Conservation (phyloP, 768 basidiomycete species). For the Termitomyces sp. region DNA sequence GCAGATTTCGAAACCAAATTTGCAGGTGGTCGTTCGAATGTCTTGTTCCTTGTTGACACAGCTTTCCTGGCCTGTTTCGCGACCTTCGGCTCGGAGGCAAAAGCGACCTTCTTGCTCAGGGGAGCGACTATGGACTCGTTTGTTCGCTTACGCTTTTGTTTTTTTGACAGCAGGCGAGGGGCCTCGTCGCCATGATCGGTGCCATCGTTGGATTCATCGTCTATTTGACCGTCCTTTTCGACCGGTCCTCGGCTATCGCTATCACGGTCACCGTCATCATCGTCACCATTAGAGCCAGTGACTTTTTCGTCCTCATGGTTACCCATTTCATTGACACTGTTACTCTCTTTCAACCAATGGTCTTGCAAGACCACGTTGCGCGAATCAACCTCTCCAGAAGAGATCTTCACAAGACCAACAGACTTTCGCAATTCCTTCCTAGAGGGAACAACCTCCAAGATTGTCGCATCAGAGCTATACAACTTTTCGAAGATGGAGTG, state of each 20-base stretch:
- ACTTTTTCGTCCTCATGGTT: constrained; percentile 25
- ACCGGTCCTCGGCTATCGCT: constrained; percentile 29
- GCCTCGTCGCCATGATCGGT: constrained; percentile 36
- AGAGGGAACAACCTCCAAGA: constrained; percentile 41
- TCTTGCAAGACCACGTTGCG: constrained; percentile 33
- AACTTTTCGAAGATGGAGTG: constrained; percentile 19
- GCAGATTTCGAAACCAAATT: constrained; percentile 15
- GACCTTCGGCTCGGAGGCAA: constrained; percentile 28
- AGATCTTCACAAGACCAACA: constrained; percentile 53
- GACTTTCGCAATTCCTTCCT: constrained; percentile 66
- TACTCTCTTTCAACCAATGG: constrained; percentile 27
- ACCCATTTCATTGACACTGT: background rate
- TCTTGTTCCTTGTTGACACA: constrained; percentile 6
- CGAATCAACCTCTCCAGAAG: constrained; percentile 26
- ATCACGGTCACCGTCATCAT: constrained; percentile 28
- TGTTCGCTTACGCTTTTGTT: constrained; percentile 42
- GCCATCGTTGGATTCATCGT: constrained; percentile 25
- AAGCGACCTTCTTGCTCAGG: constrained; percentile 50
- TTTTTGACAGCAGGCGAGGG: constrained; percentile 25
- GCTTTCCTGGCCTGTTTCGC: constrained; percentile 15
- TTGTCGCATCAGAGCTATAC: constrained; percentile 40
- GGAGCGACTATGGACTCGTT: constrained; percentile 21
- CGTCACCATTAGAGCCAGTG: constrained; percentile 32
- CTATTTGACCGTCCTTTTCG: constrained; percentile 35
- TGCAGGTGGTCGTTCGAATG: constrained; percentile 2